Evolutionary conservation across 2,329 filamentous ascomycete species (phyloP).

Genomic region (Scedosporium dehoogii): DNA sequence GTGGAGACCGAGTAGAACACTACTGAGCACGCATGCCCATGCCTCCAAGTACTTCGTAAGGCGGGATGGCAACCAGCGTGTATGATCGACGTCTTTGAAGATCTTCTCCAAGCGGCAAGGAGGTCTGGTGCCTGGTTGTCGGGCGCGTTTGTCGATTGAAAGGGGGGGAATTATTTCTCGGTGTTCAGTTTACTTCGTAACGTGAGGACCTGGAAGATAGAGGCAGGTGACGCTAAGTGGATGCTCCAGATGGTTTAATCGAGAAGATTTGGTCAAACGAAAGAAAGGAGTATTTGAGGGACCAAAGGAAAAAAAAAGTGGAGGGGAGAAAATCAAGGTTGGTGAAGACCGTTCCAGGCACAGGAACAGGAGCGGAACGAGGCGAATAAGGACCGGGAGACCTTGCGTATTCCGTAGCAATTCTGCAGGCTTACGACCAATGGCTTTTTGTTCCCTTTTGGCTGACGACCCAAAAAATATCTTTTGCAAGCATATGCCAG

Average conservation of each 20-base stretch:
- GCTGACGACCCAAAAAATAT: too few species aligned
- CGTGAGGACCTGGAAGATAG: background rate
- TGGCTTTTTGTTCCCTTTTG: too few species aligned
- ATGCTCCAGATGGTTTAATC: background rate
- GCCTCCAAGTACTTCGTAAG: background rate
- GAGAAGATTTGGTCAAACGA: background rate
- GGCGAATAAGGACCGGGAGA: too few species aligned
- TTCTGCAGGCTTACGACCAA: too few species aligned
- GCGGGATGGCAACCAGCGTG: background rate
- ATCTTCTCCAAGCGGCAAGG: background rate
- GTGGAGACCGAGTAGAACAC: background rate
- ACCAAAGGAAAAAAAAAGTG: constrained; percentile 2
- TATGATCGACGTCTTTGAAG: constrained; percentile 1
- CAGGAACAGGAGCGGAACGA: too few species aligned
- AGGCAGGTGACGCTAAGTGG: background rate
- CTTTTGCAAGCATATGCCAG: too few species aligned
- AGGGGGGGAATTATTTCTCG: background rate
- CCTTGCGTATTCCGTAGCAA: too few species aligned
- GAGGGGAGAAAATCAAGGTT: background rate
- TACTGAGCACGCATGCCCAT: background rate
- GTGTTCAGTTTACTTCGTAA: background rate
- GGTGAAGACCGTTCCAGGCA: background rate
- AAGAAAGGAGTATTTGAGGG: background rate
- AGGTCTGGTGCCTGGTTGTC: background rate
- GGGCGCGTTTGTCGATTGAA: background rate